phyloP scores from a whole-genome alignment of 148 eudicot genomes.

The Tetragonia tetragonoides region DNA sequence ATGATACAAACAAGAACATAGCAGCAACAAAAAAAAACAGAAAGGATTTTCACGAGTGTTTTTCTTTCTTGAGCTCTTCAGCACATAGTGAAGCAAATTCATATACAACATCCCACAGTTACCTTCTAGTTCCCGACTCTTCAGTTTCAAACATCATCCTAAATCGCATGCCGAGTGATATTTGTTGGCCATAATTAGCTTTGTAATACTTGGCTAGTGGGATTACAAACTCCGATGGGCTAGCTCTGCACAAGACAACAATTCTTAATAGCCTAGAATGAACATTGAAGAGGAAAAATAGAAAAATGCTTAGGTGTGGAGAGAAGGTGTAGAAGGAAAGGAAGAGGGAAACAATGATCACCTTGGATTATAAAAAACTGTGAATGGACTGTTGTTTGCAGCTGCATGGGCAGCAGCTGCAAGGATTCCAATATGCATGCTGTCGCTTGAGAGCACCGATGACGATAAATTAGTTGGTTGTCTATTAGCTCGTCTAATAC shows the following conservation, averaged over 20 bases:
- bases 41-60: too few relatives aligned
- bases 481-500: constrained; percentile 89
- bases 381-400: constrained; percentile 92
- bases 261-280: background rate
- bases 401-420: constrained; percentile 99
- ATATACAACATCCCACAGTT: constrained; percentile 4
- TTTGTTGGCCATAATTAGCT: constrained; percentile 76
- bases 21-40: background rate
- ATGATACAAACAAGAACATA: background rate
- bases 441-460: constrained; percentile 92
- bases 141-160: constrained; percentile 99
- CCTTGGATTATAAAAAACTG: constrained; percentile 96
- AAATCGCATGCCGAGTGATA: constrained; percentile 94
- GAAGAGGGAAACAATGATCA: constrained; percentile 13
- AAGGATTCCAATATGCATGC: constrained; percentile 95
- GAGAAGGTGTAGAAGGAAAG: background rate
- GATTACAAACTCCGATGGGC: constrained; percentile 92
- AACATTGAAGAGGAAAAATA: background rate
- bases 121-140: constrained; percentile 98
- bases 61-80: background rate
- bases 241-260: constrained; percentile 55
- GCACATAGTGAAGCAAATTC: background rate
- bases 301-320: background rate
- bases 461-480: constrained; percentile 82
- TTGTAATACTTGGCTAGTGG: constrained; percentile 94